These are phyloP conservation scores for Jatropha curcas DNA, from an alignment of 345 rosid genomes.

Conservation along the genomic window DNA sequence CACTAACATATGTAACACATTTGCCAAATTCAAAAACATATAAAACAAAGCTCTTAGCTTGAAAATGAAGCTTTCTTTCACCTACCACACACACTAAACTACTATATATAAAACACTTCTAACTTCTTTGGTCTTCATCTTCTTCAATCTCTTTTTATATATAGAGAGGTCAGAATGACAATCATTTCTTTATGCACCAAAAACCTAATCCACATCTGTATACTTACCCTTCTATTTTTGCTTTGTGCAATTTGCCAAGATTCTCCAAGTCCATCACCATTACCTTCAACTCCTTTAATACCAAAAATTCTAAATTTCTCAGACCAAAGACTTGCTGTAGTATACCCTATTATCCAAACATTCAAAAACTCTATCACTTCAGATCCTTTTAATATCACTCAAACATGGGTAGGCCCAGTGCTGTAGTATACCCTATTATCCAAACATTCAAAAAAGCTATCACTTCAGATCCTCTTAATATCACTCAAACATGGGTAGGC, in stretches of 20 bases:
- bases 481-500: conserved; percentile 45
- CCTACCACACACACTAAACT: conserved; percentile 19
- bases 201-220: conserved; percentile 5
- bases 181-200: conserved; percentile 6
- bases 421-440: conserved; percentile 21
- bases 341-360: conserved; percentile 32
- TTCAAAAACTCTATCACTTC: conserved; percentile 38
- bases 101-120: background rate
- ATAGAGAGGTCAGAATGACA: conserved; percentile 18
- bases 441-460: conserved; percentile 36
- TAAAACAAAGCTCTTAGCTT: background rate
- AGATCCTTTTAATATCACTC: conserved; percentile 35
- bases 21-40: background rate
- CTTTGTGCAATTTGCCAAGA: background rate
- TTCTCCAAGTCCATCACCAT: background rate
- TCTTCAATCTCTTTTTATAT: background rate
- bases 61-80: conserved; percentile 6
- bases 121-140: background rate
- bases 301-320: conserved; percentile 18
- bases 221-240: conserved; percentile 7
- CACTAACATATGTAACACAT: background rate
- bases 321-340: conserved; percentile 27
- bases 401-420: conserved; percentile 40
- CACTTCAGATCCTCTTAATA: conserved; percentile 34
- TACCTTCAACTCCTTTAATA: background rate